Percentiles rank a stretch among this genome's conserved stretches.
phyloP scores from a whole-genome alignment of 176 grass and related monocot genomes.

The Rhynchospora breviuscula region DNA sequence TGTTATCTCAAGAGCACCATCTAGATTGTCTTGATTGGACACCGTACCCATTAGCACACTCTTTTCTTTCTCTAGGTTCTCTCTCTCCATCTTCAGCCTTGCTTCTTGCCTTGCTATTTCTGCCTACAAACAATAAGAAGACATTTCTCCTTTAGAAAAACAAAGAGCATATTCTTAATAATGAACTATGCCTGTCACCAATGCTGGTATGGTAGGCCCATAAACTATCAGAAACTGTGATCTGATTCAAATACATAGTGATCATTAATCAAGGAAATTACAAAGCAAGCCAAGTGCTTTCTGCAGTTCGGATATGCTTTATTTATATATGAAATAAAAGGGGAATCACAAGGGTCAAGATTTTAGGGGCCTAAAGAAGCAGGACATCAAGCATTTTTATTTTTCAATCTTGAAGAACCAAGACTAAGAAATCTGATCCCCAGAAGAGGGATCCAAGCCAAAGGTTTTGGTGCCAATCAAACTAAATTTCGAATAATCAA shows the following conservation, averaged over 20 bases:
- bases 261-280: neutral
- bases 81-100: conserved; percentile 78
- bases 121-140: conserved; percentile 31
- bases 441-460: too few relatives aligned
- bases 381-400: neutral
- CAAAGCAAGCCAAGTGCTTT: neutral
- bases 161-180: neutral
- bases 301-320: neutral
- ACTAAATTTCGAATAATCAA: too few relatives aligned
- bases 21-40: conserved; percentile 80
- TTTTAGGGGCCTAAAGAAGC: neutral
- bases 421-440: neutral
- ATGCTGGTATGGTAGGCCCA: neutral
- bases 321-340: neutral
- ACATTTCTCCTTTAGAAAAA: neutral
- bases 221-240: neutral
- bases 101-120: conserved; percentile 80
- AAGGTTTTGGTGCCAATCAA: too few relatives aligned
- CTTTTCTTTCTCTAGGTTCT: conserved; percentile 94
- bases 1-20: conserved; percentile 95
- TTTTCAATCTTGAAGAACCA: neutral
- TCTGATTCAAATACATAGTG: neutral
- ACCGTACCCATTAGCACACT: conserved; percentile 83
- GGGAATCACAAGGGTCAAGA: neutral
- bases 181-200: neutral